Conservation (phyloP, 2,329 filamentous ascomycete species). For the Sporothrix curviconia region DNA sequence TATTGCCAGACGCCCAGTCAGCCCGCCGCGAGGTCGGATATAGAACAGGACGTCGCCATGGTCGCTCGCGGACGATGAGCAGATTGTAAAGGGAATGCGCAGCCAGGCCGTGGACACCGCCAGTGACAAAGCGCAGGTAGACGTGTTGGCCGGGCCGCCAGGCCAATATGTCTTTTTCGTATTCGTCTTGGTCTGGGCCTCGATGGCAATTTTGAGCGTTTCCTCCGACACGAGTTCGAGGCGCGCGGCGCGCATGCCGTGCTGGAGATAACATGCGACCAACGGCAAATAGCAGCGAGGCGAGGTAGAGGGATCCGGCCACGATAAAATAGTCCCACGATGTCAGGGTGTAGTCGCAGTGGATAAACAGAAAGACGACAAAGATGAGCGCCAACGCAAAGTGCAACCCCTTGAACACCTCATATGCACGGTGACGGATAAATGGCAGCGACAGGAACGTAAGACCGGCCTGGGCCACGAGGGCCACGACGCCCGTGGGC, state of each 20-base stretch:
- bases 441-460: conserved; percentile 49
- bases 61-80: conserved; percentile 13
- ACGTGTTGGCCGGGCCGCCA: conserved; percentile 51
- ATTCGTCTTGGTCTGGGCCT: not conserved
- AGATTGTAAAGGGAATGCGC: conserved; percentile 20
- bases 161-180: conserved; percentile 23
- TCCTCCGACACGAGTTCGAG: conserved; percentile 34
- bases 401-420: conserved; percentile 56
- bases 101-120: conserved; percentile 15
- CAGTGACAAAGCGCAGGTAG: conserved; percentile 16
- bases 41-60: conserved; percentile 45
- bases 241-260: conserved; percentile 41
- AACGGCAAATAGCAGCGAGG: conserved; percentile 39
- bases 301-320: conserved; percentile 43
- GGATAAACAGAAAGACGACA: conserved; percentile 53
- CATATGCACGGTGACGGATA: conserved; percentile 45
- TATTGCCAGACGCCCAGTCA: conserved; percentile 43
- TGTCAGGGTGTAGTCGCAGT: conserved; percentile 49
- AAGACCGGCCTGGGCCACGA: conserved; percentile 48
- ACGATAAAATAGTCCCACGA: conserved; percentile 59
- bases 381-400: conserved; percentile 47
- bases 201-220: conserved; percentile 35
- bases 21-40: conserved; percentile 41
- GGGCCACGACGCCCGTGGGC: conserved; percentile 49
- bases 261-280: conserved; percentile 42